Conservation (phyloP, 2,329 filamentous ascomycete species). For the Alternaria brassicae region DNA sequence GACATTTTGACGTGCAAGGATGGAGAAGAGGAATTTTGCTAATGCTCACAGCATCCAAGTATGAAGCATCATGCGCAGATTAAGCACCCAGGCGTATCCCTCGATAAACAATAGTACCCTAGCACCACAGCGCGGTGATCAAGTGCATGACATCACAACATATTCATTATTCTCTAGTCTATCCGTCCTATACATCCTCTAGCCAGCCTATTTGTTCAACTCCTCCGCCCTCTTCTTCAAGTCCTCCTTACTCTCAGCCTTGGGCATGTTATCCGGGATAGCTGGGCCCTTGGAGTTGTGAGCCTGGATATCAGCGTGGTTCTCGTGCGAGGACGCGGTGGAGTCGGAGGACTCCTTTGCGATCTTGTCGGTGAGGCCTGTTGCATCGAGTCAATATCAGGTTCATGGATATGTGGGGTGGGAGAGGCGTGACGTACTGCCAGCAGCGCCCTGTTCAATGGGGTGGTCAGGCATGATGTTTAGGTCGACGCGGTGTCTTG, state of each 20-base stretch:
- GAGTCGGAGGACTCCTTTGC: constrained; percentile 55
- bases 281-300: constrained; percentile 47
- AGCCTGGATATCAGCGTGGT: constrained; percentile 46
- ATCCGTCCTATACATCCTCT: too few species aligned
- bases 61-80: background rate
- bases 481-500: constrained; percentile 16
- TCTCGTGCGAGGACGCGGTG: constrained; percentile 46
- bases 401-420: background rate
- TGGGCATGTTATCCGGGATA: constrained; percentile 53
- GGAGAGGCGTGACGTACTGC: constrained; percentile 43
- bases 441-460: constrained; percentile 50
- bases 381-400: background rate
- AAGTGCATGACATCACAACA: too few species aligned
- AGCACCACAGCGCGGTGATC: too few species aligned
- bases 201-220: constrained; percentile 54
- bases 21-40: background rate
- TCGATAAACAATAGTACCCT: background rate
- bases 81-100: background rate
- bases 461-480: constrained; percentile 52
- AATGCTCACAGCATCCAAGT: background rate
- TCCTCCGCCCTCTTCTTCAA: constrained; percentile 59
- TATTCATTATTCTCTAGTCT: too few species aligned
- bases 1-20: background rate
- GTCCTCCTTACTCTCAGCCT: constrained; percentile 58
- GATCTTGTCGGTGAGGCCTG: constrained; percentile 55